phyloP scores from a whole-genome alignment of 1,284 basidiomycete genomes.

The Boletus sp. region DNA sequence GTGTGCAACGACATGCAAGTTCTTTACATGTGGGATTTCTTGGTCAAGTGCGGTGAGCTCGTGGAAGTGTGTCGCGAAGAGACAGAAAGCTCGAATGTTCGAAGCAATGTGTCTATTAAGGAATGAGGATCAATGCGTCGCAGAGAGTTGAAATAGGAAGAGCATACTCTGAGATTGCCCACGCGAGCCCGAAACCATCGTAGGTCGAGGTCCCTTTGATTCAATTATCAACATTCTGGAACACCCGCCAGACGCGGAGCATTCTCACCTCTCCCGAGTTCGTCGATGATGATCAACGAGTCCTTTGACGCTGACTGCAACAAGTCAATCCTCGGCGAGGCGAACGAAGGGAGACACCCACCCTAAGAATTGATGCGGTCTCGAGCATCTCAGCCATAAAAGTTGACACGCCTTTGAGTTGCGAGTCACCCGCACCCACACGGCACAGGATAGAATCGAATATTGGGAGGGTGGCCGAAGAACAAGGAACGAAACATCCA shows the following conservation, averaged over 20 bases:
- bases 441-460: constrained; percentile 97
- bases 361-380: constrained; percentile 93
- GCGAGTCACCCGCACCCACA: constrained; percentile 97
- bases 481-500: constrained; percentile 94
- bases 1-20: constrained; percentile 95
- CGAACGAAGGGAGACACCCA: constrained; percentile 37
- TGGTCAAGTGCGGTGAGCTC: constrained; percentile 88
- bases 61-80: constrained; percentile 99
- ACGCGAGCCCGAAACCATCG: constrained; percentile 97
- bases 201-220: constrained; percentile 89
- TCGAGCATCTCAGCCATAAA: constrained; percentile 99
- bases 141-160: neutral
- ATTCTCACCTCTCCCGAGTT: constrained; percentile 82
- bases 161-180: constrained; percentile 95
- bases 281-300: constrained; percentile 97
- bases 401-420: constrained; percentile 96
- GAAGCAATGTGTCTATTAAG: constrained; percentile 84
- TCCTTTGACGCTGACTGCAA: constrained; percentile 84
- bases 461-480: constrained; percentile 83
- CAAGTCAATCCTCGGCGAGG: neutral
- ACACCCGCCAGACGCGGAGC: neutral
- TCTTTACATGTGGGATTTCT: constrained; percentile 84
- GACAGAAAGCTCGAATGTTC: constrained; percentile 87
- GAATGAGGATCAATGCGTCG: neutral
- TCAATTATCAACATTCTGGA: neutral